Evolutionary conservation across 2,329 filamentous ascomycete genomes (phyloP).

Genomic region (Pseudogymnoascus sp.): DNA sequence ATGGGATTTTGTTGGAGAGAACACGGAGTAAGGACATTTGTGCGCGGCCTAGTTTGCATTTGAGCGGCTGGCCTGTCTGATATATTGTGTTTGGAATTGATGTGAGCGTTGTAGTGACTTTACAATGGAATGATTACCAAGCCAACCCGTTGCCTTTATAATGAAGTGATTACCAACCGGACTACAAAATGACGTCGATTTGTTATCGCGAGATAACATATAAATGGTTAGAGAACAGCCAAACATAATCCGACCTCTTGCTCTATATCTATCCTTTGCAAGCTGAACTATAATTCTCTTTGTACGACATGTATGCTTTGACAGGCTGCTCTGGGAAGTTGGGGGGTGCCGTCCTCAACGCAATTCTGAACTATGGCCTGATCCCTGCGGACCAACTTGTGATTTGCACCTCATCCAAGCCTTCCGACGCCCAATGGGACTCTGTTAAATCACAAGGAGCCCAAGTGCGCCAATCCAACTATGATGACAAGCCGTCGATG

Average conservation of each 20-base stretch:
- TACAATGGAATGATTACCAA: conserved; percentile 3
- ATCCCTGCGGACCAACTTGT: conserved; percentile 14
- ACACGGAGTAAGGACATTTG: neutral
- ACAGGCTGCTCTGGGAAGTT: conserved; percentile 20
- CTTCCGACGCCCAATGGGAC: conserved; percentile 28
- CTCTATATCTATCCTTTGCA: neutral
- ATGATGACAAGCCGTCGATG: conserved; percentile 12
- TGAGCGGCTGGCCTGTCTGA: neutral
- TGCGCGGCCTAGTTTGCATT: conserved; percentile 2
- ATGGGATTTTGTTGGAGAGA: neutral
- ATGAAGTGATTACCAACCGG: neutral
- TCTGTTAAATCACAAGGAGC: conserved; percentile 18
- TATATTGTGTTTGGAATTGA: neutral
- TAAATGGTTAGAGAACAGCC: neutral
- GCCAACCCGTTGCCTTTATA: neutral
- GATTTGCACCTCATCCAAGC: conserved; percentile 18
- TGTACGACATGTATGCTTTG: conserved; percentile 10
- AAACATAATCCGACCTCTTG: neutral
- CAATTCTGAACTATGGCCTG: conserved; percentile 16
- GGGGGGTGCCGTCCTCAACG: conserved; percentile 16
- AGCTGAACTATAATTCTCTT: neutral
- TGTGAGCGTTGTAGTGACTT: neutral
- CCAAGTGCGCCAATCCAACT: conserved; percentile 17
- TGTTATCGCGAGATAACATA: conserved; percentile 2
- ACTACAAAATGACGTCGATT: neutral